Conservation (phyloP, 2,329 filamentous ascomycete species). For the Neonectria neomacrospora region DNA sequence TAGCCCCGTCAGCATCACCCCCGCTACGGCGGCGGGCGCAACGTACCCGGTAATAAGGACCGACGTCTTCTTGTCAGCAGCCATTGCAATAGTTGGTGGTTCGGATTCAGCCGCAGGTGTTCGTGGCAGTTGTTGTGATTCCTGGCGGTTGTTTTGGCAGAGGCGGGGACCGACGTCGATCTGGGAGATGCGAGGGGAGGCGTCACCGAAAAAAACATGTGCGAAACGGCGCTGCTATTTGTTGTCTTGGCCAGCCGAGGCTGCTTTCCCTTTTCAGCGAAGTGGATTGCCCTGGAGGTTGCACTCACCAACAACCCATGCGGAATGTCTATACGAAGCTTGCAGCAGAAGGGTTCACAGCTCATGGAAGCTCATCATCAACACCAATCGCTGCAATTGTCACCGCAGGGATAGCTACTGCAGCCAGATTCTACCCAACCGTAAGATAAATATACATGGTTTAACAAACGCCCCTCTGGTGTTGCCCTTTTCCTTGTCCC, state of each 20-base stretch:
- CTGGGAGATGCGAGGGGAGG: background rate
- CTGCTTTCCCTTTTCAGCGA: background rate
- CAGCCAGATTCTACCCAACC: background rate
- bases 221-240: background rate
- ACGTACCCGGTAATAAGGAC: slow-evolving; percentile 63
- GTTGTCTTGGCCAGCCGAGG: background rate
- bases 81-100: slow-evolving; percentile 28
- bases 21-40: background rate
- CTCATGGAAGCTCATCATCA: background rate
- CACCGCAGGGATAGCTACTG: background rate
- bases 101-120: background rate
- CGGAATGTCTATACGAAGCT: background rate
- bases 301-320: background rate
- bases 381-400: background rate
- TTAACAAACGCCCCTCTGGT: slow-evolving; percentile 11
- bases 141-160: background rate
- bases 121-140: background rate
- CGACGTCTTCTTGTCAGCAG: slow-evolving; percentile 53
- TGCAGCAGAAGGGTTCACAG: background rate
- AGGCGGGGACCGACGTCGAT: background rate
- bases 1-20: slow-evolving; percentile 39
- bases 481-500: background rate
- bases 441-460: background rate
- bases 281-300: background rate
- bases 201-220: background rate